Conservation (phyloP, 2,329 filamentous ascomycete species). For the Penicillium sp. region DNA sequence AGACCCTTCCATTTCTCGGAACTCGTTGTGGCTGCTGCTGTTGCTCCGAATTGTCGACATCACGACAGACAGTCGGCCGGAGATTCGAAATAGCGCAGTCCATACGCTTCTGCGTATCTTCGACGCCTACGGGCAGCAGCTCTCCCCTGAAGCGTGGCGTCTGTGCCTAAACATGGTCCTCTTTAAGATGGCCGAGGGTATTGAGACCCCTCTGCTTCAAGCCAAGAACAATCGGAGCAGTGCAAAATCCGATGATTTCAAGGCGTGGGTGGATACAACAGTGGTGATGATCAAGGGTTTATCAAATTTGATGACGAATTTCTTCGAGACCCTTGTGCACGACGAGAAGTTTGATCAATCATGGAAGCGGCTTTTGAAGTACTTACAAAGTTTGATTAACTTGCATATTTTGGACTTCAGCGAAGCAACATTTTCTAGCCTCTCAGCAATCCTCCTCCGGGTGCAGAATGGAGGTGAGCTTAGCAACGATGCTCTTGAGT, state of each 20-base stretch:
- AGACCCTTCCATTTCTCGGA: conserved; percentile 56
- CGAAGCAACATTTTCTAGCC: conserved; percentile 66
- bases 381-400: conserved; percentile 63
- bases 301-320: conserved; percentile 69
- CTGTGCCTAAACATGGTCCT: conserved; percentile 78
- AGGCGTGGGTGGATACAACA: conserved; percentile 71
- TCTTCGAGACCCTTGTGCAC: conserved; percentile 68
- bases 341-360: conserved; percentile 66
- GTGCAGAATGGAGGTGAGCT: conserved; percentile 45
- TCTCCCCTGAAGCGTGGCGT: conserved; percentile 76
- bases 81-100: conserved; percentile 62
- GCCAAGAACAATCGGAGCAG: conserved; percentile 14
- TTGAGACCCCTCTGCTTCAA: conserved; percentile 52
- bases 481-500: conserved; percentile 51
- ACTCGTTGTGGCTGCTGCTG: conserved; percentile 35
- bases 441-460: conserved; percentile 58
- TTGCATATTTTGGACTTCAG: conserved; percentile 67
- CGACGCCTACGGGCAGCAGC: conserved; percentile 80
- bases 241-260: conserved; percentile 29
- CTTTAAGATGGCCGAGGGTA: conserved; percentile 70
- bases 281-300: conserved; percentile 71
- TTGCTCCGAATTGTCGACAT: conserved; percentile 39
- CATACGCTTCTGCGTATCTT: conserved; percentile 90
- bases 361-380: conserved; percentile 71
- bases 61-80: conserved; percentile 38